Base-by-base conservation (phyloP, 305 asterid species). In the Fraxinus ornus region DNA sequence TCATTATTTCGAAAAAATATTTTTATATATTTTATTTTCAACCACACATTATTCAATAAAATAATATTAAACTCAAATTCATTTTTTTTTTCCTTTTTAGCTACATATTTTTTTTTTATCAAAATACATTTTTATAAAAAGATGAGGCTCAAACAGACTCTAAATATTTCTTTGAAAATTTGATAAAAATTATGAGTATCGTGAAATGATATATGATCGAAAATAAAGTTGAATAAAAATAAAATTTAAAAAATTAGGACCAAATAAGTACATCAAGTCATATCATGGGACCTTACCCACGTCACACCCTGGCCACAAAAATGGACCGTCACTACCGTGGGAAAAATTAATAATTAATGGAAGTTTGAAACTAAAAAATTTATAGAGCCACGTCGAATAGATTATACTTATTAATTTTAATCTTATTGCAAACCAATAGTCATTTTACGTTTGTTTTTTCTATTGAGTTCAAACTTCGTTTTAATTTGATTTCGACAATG, bases 311-410 rank as follows among this genome's bases (percentile, higher is more conserved):
- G 35, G 60, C 79, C 78, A 62, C 72, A 49, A 1, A 49, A 36
- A 15, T 44, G 37, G 85, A 72, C 76, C 82, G 36, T 83, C 79
- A 8, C 37, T 49, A 24, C 71, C 85, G 71, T 52, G 68, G 4
- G 64, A 52, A 17, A 52, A 52, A 5, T 17, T 52, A 2, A 73
- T 73, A 39, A 73, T 73, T 9, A 35, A 15, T 26, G 15, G 21
- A 7, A 37, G 9, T 49, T 55, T 24, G 64, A 52, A 52, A 52
- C 2, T 15, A 4, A n/a, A 17, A 52, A 15, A 52, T 13, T 3
- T 15, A 17, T 17, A 52, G 3, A 17, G 64, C 8, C 22, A 47
- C 2, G 62, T 52, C 17, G 62, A 15, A 17, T 52, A 17, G 22
- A 52, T 17, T 47, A 3, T 12, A 47, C 55, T 28, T 28, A 28